Percentiles rank a stretch among this genome's conserved stretches.
These are phyloP conservation scores for Nemania sp. DNA, from an alignment of 2,329 filamentous ascomycete species.

Conservation along the genomic window DNA sequence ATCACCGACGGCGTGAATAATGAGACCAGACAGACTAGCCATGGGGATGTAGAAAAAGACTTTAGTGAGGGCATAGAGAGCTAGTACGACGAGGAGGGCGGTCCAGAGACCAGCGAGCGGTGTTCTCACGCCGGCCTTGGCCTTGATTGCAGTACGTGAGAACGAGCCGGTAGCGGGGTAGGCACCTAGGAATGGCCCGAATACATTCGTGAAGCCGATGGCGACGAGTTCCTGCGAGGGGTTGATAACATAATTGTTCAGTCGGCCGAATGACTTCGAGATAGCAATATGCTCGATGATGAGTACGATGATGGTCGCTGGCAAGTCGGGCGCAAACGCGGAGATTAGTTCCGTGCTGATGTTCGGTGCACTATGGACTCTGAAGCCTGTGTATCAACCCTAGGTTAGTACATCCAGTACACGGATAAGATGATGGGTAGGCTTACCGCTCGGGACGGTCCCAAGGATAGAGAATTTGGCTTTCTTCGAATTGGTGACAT, in stretches of 20 bases:
- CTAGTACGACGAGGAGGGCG: constrained; percentile 82
- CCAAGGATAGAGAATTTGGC: constrained; percentile 74
- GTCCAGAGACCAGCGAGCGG: constrained; percentile 89
- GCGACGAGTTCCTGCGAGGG: constrained; percentile 84
- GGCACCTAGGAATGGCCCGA: constrained; percentile 82
- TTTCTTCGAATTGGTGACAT: constrained; percentile 62
- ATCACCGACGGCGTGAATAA: constrained; percentile 91
- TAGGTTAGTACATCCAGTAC: constrained; percentile 10
- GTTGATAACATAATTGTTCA: constrained; percentile 83
- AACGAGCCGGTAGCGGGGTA: constrained; percentile 93
- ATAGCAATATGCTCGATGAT: constrained; percentile 88
- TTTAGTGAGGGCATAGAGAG: constrained; percentile 83
- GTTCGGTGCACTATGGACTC: constrained; percentile 73
- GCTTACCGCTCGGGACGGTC: constrained; percentile 74
- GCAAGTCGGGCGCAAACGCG: constrained; percentile 75
- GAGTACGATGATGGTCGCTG: constrained; percentile 79
- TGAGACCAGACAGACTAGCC: constrained; percentile 80
- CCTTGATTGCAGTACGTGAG: constrained; percentile 91
- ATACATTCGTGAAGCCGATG: constrained; percentile 79
- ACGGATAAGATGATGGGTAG: background rate
- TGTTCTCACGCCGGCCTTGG: constrained; percentile 91
- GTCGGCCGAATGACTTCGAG: constrained; percentile 82
- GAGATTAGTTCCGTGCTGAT: constrained; percentile 71
- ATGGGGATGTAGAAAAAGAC: constrained; percentile 92
- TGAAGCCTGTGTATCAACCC: constrained; percentile 65